These are phyloP conservation scores for Clausena lansium DNA, from an alignment of 345 rosid species.

Conservation along the genomic window DNA sequence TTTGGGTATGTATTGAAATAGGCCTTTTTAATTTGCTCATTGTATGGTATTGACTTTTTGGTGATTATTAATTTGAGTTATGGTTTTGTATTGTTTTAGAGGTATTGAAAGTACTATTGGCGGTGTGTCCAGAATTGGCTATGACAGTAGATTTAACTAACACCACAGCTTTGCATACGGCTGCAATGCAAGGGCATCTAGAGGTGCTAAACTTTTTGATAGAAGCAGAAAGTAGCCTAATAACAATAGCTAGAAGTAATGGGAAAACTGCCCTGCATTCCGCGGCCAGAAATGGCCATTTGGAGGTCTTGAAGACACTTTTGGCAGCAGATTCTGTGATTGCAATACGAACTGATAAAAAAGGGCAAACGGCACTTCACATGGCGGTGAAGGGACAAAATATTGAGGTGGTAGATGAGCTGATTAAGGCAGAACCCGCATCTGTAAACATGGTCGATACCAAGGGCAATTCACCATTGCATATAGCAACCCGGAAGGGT, in stretches of 20 bases:
- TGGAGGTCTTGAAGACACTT: constrained; percentile 68
- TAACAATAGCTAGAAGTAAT: constrained; percentile 80
- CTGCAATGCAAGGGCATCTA: constrained; percentile 88
- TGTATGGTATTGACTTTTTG: background rate
- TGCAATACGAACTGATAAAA: constrained; percentile 67
- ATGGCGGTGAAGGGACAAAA: constrained; percentile 93
- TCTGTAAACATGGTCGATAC: constrained; percentile 62
- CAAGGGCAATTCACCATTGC: constrained; percentile 78
- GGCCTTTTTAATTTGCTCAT: background rate
- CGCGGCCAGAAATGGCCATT: constrained; percentile 84
- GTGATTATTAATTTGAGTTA: constrained; percentile 12
- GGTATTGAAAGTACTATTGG: constrained; percentile 62
- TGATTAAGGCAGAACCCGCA: constrained; percentile 62
- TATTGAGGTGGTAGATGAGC: constrained; percentile 56
- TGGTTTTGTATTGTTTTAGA: constrained; percentile 38
- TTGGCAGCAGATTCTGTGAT: constrained; percentile 57
- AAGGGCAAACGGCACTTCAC: constrained; percentile 95
- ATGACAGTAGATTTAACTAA: constrained; percentile 91
- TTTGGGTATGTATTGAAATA: constrained; percentile 44
- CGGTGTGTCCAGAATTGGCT: constrained; percentile 78
- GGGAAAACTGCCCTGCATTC: constrained; percentile 94
- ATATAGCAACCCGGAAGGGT: constrained; percentile 79
- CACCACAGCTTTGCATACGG: constrained; percentile 88
- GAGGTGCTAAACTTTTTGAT: constrained; percentile 64
- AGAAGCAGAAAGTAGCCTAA: constrained; percentile 74